These are phyloP conservation scores for Acrocalymma vagum DNA, from an alignment of 2,329 filamentous ascomycete species.

Conservation along the genomic window DNA sequence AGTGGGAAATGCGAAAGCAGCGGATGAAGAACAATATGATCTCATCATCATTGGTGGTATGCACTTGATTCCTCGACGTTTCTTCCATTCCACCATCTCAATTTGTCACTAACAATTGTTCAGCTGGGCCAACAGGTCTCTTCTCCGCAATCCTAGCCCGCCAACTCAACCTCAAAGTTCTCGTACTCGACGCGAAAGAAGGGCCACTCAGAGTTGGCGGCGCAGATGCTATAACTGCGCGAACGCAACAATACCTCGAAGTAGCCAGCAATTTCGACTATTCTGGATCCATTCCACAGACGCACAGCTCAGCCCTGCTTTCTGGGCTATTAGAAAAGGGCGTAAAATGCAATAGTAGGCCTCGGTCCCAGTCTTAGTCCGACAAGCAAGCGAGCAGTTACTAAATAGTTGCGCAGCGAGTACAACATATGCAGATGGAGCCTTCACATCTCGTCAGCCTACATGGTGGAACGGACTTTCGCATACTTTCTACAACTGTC, in stretches of 20 bases:
- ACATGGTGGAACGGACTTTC: slow-evolving; percentile 59
- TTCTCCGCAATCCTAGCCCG: slow-evolving; percentile 56
- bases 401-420: slow-evolving; percentile 49
- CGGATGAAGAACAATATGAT: slow-evolving; percentile 20
- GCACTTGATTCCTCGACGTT: too few relatives aligned
- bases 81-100: slow-evolving; percentile 1
- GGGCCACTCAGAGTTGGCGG: slow-evolving; percentile 52
- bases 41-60: slow-evolving; percentile 26
- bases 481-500: slow-evolving; percentile 57
- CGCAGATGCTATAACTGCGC: slow-evolving; percentile 59
- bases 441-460: slow-evolving; percentile 59
- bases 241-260: slow-evolving; percentile 60
- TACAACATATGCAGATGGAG: slow-evolving; percentile 56
- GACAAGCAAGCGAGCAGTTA: neutral
- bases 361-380: slow-evolving; percentile 14
- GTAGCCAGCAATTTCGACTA: slow-evolving; percentile 52
- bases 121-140: slow-evolving; percentile 58
- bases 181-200: slow-evolving; percentile 51
- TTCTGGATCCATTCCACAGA: slow-evolving; percentile 3
- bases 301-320: slow-evolving; percentile 11
- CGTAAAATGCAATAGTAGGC: slow-evolving; percentile 60
- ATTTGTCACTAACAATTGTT: neutral
- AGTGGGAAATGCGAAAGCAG: too few relatives aligned
- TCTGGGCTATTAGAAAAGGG: slow-evolving; percentile 51
- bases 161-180: slow-evolving; percentile 52